A percentile compares a stretch with the other conserved stretches of the same genome.
phyloP scores from a whole-genome alignment of 192 early-diverging fungal genomes.

The Entophlyctis luteolus region DNA sequence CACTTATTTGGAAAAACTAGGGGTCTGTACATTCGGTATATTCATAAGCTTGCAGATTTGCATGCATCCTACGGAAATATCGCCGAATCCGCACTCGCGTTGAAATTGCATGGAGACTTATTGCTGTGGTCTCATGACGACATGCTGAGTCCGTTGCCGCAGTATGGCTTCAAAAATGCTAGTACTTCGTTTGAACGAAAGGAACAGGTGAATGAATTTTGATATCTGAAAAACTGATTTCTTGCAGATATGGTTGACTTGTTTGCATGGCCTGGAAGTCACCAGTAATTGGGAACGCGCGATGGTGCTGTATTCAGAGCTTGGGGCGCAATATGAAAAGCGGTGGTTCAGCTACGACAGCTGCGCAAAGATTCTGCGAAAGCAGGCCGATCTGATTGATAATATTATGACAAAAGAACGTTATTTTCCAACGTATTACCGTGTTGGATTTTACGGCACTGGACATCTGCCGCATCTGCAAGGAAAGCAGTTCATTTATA shows the following conservation, averaged over 20 bases:
- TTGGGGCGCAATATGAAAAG: conserved; percentile 56
- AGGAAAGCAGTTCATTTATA: conserved; percentile 67
- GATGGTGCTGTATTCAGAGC: conserved; percentile 62
- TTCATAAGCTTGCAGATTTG: conserved; percentile 56
- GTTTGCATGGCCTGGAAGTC: conserved; percentile 59
- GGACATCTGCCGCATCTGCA: conserved; percentile 53
- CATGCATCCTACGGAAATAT: conserved; percentile 53
- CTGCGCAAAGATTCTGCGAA: conserved; percentile 48
- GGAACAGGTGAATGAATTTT: conserved; percentile 36
- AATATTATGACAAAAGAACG: conserved; percentile 41
- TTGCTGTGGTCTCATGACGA: conserved; percentile 58
- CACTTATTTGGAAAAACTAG: background rate
- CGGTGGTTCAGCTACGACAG: conserved; percentile 51
- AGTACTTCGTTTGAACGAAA: conserved; percentile 61
- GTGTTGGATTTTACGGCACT: conserved; percentile 69
- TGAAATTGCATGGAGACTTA: conserved; percentile 66
- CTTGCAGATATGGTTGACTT: conserved; percentile 46
- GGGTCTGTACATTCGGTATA: conserved; percentile 65
- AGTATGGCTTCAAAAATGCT: conserved; percentile 46
- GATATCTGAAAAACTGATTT: too few relatives aligned
- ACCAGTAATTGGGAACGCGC: conserved; percentile 71
- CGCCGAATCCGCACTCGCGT: conserved; percentile 64
- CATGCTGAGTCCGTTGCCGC: conserved; percentile 44
- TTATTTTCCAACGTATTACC: conserved; percentile 55
- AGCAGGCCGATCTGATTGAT: conserved; percentile 54